phyloP scores from a whole-genome alignment of 768 basidiomycete genomes.

The Lentinula sp. region DNA sequence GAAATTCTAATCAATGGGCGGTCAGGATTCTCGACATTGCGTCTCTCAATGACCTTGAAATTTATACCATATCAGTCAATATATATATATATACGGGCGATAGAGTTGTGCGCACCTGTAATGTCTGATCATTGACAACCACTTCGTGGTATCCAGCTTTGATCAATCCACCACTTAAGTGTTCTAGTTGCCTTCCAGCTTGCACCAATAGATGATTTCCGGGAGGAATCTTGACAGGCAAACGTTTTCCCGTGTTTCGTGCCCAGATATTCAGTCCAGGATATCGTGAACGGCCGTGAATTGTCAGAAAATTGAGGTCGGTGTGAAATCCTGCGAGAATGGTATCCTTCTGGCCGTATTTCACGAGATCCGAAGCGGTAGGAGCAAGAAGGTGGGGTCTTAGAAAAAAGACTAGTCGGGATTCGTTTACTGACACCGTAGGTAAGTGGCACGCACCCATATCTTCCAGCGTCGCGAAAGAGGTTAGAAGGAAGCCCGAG shows the following conservation, averaged over 20 bases:
- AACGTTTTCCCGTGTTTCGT: conserved; percentile 85
- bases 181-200: conserved; percentile 93
- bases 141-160: conserved; percentile 93
- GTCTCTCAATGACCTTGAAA: conserved; percentile 53
- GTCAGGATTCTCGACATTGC: conserved; percentile 51
- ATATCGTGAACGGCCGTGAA: conserved; percentile 80
- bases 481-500: conserved; percentile 65
- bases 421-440: background rate
- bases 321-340: conserved; percentile 94
- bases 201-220: conserved; percentile 86
- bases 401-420: background rate
- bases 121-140: conserved; percentile 76
- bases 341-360: conserved; percentile 72
- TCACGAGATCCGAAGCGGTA: conserved; percentile 84
- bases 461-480: conserved; percentile 76
- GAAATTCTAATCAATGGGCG: conserved; percentile 95
- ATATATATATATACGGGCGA: background rate
- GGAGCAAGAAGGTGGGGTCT: conserved; percentile 89
- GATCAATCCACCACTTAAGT: conserved; percentile 76
- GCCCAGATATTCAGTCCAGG: conserved; percentile 94
- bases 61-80: background rate
- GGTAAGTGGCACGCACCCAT: conserved; percentile 50
- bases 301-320: conserved; percentile 92
- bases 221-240: conserved; percentile 79
- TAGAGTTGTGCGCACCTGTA: conserved; percentile 44